These are phyloP conservation scores for Citrus hindsii DNA, from an alignment of 345 rosid genomes.

Conservation along the genomic window DNA sequence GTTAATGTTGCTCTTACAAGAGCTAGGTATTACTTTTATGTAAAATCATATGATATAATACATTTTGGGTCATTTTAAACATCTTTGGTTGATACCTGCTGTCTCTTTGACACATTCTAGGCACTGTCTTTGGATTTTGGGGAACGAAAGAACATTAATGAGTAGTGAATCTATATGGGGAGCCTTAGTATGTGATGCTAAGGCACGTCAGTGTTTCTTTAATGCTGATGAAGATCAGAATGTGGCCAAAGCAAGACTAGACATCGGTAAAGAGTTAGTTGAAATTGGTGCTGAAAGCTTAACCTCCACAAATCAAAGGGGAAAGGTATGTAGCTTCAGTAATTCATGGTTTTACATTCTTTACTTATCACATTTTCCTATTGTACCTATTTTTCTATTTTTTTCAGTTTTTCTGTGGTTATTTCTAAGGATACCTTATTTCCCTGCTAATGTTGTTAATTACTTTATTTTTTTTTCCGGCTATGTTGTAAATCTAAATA, in stretches of 20 bases:
- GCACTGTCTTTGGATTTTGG: slow-evolving; percentile 32
- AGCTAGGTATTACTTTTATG: slow-evolving; percentile 21
- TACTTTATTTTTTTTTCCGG: slow-evolving; percentile 12
- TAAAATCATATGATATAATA: neutral
- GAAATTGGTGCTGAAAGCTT: neutral
- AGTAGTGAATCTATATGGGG: slow-evolving; percentile 21
- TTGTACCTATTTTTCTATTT: neutral
- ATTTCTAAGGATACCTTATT: neutral
- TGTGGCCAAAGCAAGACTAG: neutral
- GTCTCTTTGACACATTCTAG: slow-evolving; percentile 3
- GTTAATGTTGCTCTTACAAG: slow-evolving; percentile 34
- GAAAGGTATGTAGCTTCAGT: slow-evolving; percentile 34
- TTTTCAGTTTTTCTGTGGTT: neutral
- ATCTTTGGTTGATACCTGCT: neutral
- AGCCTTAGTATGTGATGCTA: slow-evolving; percentile 18
- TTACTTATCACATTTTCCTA: neutral
- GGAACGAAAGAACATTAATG: slow-evolving; percentile 14
- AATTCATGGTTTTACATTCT: neutral
- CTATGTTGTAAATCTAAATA: slow-evolving; percentile 33
- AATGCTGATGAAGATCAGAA: slow-evolving; percentile 6
- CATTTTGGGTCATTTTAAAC: neutral
- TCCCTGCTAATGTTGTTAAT: neutral
- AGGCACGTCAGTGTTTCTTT: slow-evolving; percentile 21
- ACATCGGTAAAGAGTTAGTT: neutral
- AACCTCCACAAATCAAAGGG: slow-evolving; percentile 24